These are phyloP conservation scores for Aspergillus avenaceus DNA, from an alignment of 495 filamentous ascomycete genomes.

Conservation along the genomic window DNA sequence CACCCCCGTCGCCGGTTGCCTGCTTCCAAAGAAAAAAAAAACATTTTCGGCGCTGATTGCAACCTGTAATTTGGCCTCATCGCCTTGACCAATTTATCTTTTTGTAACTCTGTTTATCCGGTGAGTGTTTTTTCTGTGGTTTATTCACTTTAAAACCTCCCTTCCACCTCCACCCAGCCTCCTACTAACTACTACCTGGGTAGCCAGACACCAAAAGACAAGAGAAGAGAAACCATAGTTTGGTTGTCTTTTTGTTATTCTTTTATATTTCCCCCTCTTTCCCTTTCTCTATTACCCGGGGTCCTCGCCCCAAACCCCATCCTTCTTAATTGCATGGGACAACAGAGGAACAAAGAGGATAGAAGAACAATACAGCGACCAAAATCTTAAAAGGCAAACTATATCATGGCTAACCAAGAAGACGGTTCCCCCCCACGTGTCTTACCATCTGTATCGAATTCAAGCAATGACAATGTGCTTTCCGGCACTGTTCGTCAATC, in stretches of 20 bases:
- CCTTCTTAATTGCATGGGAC: too few relatives aligned
- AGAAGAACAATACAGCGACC: neutral
- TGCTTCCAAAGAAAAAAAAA: neutral
- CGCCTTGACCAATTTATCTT: neutral
- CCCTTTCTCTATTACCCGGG: too few relatives aligned
- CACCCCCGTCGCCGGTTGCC: neutral
- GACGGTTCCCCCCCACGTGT: neutral
- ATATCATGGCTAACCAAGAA: conserved; percentile 6
- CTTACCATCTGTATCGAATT: conserved; percentile 4
- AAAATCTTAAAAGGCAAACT: neutral
- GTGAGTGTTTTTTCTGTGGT: neutral
- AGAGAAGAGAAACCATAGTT: neutral
- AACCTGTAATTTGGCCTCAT: conserved; percentile 13
- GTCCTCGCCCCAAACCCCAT: too few relatives aligned
- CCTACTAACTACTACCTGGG: too few relatives aligned
- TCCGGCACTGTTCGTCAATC: conserved; percentile 17
- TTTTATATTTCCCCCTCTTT: neutral
- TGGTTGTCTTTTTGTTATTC: neutral
- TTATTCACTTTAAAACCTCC: neutral
- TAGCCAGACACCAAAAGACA: too few relatives aligned
- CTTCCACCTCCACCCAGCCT: neutral
- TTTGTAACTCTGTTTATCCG: neutral
- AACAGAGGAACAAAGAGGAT: too few relatives aligned
- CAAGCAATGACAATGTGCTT: conserved; percentile 12
- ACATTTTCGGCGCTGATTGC: neutral